A percentile compares a stretch with the other conserved stretches of the same genome.
phyloP scores from a whole-genome alignment of 2,329 filamentous ascomycete species.

The Lachnellula occidentalis region DNA sequence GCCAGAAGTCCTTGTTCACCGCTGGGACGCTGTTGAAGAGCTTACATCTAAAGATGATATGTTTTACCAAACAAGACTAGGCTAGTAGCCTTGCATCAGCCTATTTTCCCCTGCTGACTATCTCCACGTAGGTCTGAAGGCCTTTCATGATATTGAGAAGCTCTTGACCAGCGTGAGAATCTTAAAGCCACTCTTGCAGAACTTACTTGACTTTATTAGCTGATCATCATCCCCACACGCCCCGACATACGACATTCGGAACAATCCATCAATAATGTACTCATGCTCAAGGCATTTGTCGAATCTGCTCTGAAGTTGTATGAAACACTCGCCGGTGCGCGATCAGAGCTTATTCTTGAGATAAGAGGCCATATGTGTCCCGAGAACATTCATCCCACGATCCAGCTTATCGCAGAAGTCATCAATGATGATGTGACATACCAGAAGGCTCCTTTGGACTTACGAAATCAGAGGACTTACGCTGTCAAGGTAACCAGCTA shows the following conservation, averaged over 20 bases:
- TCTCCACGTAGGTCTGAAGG: slow-evolving; percentile 54
- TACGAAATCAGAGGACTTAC: slow-evolving; percentile 85
- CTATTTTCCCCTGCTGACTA: not conserved
- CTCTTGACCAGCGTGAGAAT: slow-evolving; percentile 63
- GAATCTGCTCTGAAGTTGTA: slow-evolving; percentile 61
- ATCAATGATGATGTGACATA: slow-evolving; percentile 81
- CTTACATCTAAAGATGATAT: slow-evolving; percentile 77
- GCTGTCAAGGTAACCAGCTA: slow-evolving; percentile 63
- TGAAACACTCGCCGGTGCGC: slow-evolving; percentile 59
- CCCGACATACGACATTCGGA: slow-evolving; percentile 64
- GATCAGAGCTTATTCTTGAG: slow-evolving; percentile 57
- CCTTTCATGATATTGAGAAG: slow-evolving; percentile 73
- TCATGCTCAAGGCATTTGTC: slow-evolving; percentile 81
- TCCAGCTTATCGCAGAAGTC: slow-evolving; percentile 58
- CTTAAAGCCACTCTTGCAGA: not conserved
- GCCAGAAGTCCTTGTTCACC: slow-evolving; percentile 57
- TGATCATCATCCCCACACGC: slow-evolving; percentile 70
- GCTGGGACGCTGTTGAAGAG: slow-evolving; percentile 82
- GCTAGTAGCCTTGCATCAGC: slow-evolving; percentile 35
- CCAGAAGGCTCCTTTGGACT: slow-evolving; percentile 72
- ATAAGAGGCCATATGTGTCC: slow-evolving; percentile 67
- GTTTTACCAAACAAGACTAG: slow-evolving; percentile 70
- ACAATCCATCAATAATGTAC: slow-evolving; percentile 77
- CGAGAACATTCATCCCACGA: slow-evolving; percentile 53
- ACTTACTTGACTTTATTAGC: slow-evolving; percentile 38